Evolutionary conservation across 2,329 filamentous ascomycete species (phyloP).

Genomic region (Plenodomus biglobosus): DNA sequence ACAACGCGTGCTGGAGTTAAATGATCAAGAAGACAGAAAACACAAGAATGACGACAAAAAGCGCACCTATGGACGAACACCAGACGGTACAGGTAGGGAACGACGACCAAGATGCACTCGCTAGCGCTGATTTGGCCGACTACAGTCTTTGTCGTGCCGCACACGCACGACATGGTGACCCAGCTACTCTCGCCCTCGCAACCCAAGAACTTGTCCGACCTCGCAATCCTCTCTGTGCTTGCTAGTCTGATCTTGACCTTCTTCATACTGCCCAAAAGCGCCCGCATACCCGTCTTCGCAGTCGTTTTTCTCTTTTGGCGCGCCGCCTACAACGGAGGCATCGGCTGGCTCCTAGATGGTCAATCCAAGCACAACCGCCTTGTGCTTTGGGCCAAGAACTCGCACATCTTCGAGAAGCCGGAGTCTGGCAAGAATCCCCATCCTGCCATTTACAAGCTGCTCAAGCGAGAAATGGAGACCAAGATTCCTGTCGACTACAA

Average conservation of each 20-base stretch:
- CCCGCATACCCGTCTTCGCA: conserved; percentile 78
- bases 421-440: conserved; percentile 78
- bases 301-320: conserved; percentile 89
- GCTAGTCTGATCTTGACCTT: conserved; percentile 72
- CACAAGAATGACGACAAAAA: conserved; percentile 57
- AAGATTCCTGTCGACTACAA: conserved; percentile 94
- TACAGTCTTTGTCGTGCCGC: conserved; percentile 89
- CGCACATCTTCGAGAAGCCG: conserved; percentile 82
- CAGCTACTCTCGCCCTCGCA: conserved; percentile 92
- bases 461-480: conserved; percentile 88
- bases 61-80: conserved; percentile 89
- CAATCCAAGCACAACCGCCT: conserved; percentile 89
- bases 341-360: conserved; percentile 82
- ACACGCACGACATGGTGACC: conserved; percentile 98
- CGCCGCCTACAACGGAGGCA: conserved; percentile 87
- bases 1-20: conserved; percentile 53
- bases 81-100: conserved; percentile 79
- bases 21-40: conserved; percentile 51
- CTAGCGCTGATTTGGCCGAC: conserved; percentile 17
- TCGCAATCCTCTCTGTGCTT: conserved; percentile 76
- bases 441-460: conserved; percentile 76
- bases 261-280: conserved; percentile 67
- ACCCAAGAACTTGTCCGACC: conserved; percentile 91
- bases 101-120: conserved; percentile 3
- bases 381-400: conserved; percentile 83